Base-by-base conservation (phyloP, 129 eudicot species). In the Flaveria linearis region DNA sequence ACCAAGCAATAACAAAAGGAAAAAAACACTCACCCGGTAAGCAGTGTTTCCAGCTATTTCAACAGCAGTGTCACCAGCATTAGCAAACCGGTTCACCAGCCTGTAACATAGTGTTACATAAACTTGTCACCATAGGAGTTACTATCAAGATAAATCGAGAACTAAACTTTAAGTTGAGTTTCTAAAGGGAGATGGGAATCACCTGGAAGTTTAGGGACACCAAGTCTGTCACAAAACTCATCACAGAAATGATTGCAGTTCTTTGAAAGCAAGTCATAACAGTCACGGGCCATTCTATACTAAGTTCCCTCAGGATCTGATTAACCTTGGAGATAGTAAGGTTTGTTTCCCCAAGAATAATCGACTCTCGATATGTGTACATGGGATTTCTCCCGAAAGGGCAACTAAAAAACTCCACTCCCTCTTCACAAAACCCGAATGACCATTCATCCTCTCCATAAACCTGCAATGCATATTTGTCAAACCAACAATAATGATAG, bases 161-260 rank as follows among this genome's bases (percentile, higher is more conserved):
- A 15, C 26, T 8, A 61, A 60, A 45, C 42, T 15, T 36, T 25
- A 52, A 25, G 36, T 25, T 14, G 47, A 42, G n/a, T 23, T 43
- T 46, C 12, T n/a, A 53, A 64, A 66, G 10, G 57, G 51, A 65
- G 64, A 50, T 23, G 61, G 66, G 30, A 30, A 47, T 75, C 60
- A 88, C 98, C 98, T 84, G 98, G 98, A 82, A 87, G 97, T 76
- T 88, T 84, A 9, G 89, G 86, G 50, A 93, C 96, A 43, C 96
- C 98, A 7, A 93, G 93, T 68, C 85, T 87, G 55, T 88, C 97
- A 84, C 97, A 90, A 23, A 93, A 87, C 84, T 93, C 97, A 68
- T 93, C 93, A 73, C 98, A 93, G 72, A 93, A 93, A 77, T 93
- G 98, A 88, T 93, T 93, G 80, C 98, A 93, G 77, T 93, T 93